Evolutionary conservation across 768 basidiomycete genomes (phyloP).

Genomic region (Tulasnella sp.): DNA sequence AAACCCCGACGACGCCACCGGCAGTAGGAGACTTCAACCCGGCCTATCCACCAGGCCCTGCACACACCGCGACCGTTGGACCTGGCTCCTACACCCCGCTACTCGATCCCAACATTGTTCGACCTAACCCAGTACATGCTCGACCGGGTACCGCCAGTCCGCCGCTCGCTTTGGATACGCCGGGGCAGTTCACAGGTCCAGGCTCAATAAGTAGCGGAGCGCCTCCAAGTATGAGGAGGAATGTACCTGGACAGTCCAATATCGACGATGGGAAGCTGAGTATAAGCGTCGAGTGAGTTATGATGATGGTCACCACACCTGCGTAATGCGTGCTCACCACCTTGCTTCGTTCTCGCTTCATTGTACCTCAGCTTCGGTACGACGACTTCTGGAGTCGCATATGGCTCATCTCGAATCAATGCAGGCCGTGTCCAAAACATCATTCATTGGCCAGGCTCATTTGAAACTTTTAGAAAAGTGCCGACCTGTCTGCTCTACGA

Average conservation of each 20-base stretch:
- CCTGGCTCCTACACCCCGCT: conserved; percentile 10
- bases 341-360: too few relatives aligned
- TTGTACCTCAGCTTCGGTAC: conserved; percentile 37
- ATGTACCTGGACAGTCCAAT: neutral
- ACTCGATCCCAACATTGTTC: conserved; percentile 21
- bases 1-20: neutral
- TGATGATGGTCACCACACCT: too few relatives aligned
- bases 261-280: conserved; percentile 54
- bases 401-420: conserved; percentile 74
- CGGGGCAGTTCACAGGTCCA: conserved; percentile 8
- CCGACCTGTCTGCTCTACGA: conserved; percentile 81
- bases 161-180: conserved; percentile 4
- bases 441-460: conserved; percentile 72
- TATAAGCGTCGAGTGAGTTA: conserved; percentile 16
- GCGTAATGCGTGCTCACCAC: too few relatives aligned
- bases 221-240: neutral
- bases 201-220: neutral
- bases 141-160: conserved; percentile 15
- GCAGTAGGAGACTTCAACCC: conserved; percentile 2
- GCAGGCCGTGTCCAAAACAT: conserved; percentile 75
- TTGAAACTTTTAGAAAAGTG: conserved; percentile 78
- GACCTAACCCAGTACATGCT: conserved; percentile 22
- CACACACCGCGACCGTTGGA: neutral
- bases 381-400: conserved; percentile 81
- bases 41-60: conserved; percentile 6